Percentiles rank a stretch among this genome's conserved stretches.
Evolutionary conservation across 345 rosid species (phyloP).

Genomic region (Hibiscus syriacus): DNA sequence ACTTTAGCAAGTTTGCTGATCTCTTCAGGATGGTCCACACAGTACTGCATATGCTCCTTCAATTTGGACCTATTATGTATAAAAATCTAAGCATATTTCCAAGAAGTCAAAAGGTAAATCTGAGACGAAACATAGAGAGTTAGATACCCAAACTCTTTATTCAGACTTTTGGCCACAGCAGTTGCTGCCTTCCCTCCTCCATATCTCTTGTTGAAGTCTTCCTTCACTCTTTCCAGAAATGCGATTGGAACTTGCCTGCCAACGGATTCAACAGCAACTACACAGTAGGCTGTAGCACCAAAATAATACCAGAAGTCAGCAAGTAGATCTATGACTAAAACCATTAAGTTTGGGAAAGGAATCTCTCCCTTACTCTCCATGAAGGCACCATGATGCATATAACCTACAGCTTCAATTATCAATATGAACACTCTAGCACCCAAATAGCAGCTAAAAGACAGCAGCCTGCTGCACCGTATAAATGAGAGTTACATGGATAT

Average conservation of each 20-base stretch:
- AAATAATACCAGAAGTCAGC: not conserved
- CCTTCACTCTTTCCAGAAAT: constrained; percentile 83
- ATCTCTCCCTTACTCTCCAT: not conserved
- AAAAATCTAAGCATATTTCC: constrained; percentile 5
- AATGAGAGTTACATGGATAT: not conserved
- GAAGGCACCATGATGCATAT: not conserved
- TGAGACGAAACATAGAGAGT: not conserved
- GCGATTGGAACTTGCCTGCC: constrained; percentile 92
- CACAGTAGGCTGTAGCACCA: constrained; percentile 69
- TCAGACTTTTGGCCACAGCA: constrained; percentile 66
- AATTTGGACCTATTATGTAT: constrained; percentile 52
- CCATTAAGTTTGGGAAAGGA: too few relatives aligned
- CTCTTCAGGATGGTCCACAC: constrained; percentile 96
- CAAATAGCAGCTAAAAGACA: not conserved
- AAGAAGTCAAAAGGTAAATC: not conserved
- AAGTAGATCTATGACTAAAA: too few relatives aligned
- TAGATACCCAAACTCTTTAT: constrained; percentile 68
- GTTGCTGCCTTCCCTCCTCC: constrained; percentile 90
- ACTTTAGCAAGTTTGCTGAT: too few relatives aligned
- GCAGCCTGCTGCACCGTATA: not conserved
- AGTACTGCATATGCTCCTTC: constrained; percentile 96
- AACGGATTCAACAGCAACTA: constrained; percentile 87
- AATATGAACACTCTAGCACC: not conserved
- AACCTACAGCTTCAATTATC: not conserved
- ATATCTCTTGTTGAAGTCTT: constrained; percentile 81